Evolutionary conservation across 495 filamentous ascomycete genomes (phyloP).

Genomic region (Aspergillus mulundensis): DNA sequence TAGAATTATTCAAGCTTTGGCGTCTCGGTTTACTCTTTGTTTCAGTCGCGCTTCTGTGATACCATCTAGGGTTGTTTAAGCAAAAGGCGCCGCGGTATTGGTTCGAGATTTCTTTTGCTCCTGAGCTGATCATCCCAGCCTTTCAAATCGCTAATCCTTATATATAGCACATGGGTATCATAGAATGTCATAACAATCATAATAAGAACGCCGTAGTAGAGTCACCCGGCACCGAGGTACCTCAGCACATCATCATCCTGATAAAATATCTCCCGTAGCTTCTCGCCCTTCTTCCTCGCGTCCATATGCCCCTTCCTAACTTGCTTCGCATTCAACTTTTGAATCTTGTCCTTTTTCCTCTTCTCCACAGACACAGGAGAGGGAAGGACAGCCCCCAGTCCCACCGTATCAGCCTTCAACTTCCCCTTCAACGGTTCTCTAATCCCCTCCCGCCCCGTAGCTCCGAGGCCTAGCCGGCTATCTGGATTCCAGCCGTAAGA

Average conservation of each 20-base stretch:
- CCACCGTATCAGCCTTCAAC: constrained; percentile 69
- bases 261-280: constrained; percentile 63
- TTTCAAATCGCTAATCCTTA: neutral
- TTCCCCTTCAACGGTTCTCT: constrained; percentile 69
- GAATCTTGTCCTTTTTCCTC: constrained; percentile 45
- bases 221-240: constrained; percentile 54
- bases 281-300: constrained; percentile 60
- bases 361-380: constrained; percentile 28
- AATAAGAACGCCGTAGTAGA: neutral
- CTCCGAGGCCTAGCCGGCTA: constrained; percentile 66
- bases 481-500: constrained; percentile 89
- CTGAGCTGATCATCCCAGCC: neutral
- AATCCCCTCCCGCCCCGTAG: constrained; percentile 63
- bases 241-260: constrained; percentile 64
- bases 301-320: constrained; percentile 55
- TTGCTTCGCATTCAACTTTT: constrained; percentile 68
- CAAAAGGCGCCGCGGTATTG: constrained; percentile 12
- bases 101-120: neutral
- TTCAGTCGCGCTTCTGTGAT: constrained; percentile 36
- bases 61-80: constrained; percentile 27
- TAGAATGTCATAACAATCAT: constrained; percentile 1
- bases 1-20: constrained; percentile 22
- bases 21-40: constrained; percentile 1
- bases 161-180: constrained; percentile 15
- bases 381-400: constrained; percentile 53